Base-by-base conservation (phyloP, 2,329 filamentous ascomycete genomes). In the Penicillium sp. region DNA sequence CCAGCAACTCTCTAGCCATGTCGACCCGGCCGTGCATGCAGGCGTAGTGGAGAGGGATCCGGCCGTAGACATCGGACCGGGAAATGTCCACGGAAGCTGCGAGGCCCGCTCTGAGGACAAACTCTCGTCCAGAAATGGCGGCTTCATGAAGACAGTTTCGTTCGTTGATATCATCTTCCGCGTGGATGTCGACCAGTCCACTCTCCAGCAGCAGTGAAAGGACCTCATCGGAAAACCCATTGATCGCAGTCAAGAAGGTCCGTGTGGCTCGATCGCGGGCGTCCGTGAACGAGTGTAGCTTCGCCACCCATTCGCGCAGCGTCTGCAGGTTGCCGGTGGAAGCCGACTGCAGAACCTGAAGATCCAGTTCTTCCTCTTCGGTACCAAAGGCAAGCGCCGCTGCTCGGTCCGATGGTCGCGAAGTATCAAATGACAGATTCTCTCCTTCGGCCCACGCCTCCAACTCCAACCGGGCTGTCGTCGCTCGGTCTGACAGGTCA, bases 361-460 rank as follows among this genome's bases (percentile, higher is more conserved):
- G 84, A 60, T 97, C 93, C 31, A 88, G 81, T 69, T 97, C 91
- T 49, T 87, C 84, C 56, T 96, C 90, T 51, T 94, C 89, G 10
- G 87, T 86, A 19, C 83, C 84, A 33, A 70, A 63, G 10, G 65
- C 54, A 11, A 58, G 53, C 28, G 56, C 59, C 13, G 62, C 59
- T 14, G 54, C 54, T 30, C 67, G 63, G 39, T 73, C 71, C 13
- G 57, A 47, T 8, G 68, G 56, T 32, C 68, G 65, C 19, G 60
- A 60, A 4, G 54, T 81, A 46, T 87, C 85, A 58, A 89, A 94
- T 56, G 83, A 86, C 58, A 97, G 84, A 64, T 94, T 86, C 56
- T 97, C 93, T 15, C 93, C 93, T 67, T 98, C 93, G 14, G 90
- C 89, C 91, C 91, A 97, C 23, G 91, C 93, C 37, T 91, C 91